Evolutionary conservation across 495 filamentous ascomycete genomes (phyloP).

Genomic region (Thermothielavioides terrestris): DNA sequence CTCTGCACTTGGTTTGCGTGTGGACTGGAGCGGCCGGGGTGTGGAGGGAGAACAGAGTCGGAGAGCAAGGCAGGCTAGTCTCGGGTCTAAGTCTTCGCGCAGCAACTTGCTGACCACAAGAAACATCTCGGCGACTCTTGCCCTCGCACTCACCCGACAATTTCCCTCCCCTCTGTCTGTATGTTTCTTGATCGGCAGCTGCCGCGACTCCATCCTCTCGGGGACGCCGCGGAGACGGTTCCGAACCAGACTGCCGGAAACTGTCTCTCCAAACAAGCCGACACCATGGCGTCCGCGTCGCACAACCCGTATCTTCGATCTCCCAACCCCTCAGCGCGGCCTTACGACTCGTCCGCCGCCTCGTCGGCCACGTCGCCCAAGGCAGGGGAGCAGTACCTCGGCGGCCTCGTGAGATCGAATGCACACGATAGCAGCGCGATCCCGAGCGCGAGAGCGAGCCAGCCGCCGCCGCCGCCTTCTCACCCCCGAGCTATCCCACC

Average conservation of each 20-base stretch:
- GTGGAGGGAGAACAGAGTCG: constrained; percentile 4
- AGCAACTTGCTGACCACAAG: constrained; percentile 14
- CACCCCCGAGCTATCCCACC: constrained; percentile 40
- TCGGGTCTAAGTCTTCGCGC: constrained; percentile 11
- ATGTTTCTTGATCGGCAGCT: constrained; percentile 39
- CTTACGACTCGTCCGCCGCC: constrained; percentile 48
- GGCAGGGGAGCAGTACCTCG: constrained; percentile 35
- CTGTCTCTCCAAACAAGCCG: constrained; percentile 22
- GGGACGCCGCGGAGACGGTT: constrained; percentile 32
- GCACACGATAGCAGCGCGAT: constrained; percentile 19
- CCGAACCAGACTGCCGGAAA: constrained; percentile 27
- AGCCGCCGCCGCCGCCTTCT: constrained; percentile 26
- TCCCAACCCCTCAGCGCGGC: constrained; percentile 43
- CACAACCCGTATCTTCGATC: constrained; percentile 47
- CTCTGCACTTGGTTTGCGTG: not conserved
- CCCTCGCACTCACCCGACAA: constrained; percentile 11
- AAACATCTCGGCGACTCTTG: constrained; percentile 6
- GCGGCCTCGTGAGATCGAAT: constrained; percentile 38
- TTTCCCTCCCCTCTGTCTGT: constrained; percentile 33
- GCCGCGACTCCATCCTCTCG: constrained; percentile 31
- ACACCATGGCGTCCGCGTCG: constrained; percentile 45
- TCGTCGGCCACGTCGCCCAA: constrained; percentile 48
- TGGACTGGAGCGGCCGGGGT: constrained; percentile 1
- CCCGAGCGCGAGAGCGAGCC: constrained; percentile 28
- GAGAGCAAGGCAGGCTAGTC: not conserved